Base-by-base conservation (phyloP, 768 basidiomycete genomes). In the Trametes cubensis region DNA sequence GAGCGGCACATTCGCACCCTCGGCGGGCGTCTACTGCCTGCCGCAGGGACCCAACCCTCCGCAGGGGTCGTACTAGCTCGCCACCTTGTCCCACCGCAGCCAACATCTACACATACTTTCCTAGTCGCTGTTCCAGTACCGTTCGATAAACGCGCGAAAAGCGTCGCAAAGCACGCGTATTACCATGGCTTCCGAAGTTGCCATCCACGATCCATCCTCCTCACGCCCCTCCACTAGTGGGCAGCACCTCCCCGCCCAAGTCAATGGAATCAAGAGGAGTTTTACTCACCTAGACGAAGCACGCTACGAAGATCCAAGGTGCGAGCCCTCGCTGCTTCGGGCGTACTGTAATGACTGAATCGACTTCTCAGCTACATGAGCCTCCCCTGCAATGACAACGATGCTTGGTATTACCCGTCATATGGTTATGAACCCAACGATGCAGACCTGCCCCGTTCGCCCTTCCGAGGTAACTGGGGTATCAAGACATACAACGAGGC, bases 361-460 rank as follows among this genome's bases (percentile, higher is more conserved):
- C 11, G 20, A 13, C 42, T 6, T 18, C 14, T n/a, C 26, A 72
- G 71, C 53, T 67, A 66, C 40, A 66, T 70, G 40, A 63, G 67
- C 58, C 53, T 73, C 15, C 77, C 77, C 13, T 77, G 76, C 61
- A 86, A 85, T 66, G 92, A 94, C 74, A 83, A 82, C 61, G 89
- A 90, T 68, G 80, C 83, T 21, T 94, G 90, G 89, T 93, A 91
- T 71, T 93, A 91, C 69, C 92, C 92, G 2, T 85, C 88, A n/a
- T 85, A 87, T 69, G 89, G 87, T 26, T 81, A 86, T 69, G 82
- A 83, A 60, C 86, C 86, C 17, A 86, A 80, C 58, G 86, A 87
- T 23, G 65, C 77, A 59, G 85, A 87, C 7, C 64, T 58, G 40
- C 67, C 78, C 20, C 69, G 44, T 30, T 78, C 80, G 34, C 74